Evolutionary conservation across 768 basidiomycete genomes (phyloP).

Genomic region (Suillus paluster): DNA sequence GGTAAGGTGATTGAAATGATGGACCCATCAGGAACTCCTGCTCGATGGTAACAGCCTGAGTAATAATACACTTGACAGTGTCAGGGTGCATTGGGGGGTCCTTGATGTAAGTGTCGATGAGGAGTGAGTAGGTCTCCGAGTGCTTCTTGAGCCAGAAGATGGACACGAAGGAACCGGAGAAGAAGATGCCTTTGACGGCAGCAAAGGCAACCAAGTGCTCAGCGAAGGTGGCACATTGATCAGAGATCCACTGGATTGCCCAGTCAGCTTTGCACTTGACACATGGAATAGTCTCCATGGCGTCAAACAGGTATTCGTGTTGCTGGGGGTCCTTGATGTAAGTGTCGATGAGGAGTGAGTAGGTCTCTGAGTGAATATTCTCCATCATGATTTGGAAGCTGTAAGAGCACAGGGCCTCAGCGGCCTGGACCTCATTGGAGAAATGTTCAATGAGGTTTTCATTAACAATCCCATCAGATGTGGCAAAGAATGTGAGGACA

Average conservation of each 20-base stretch:
- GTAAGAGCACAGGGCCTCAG: constrained; percentile 73
- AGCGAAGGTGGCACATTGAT: too few species aligned
- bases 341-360: constrained; percentile 93
- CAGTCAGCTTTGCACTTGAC: constrained; percentile 85
- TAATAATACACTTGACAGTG: constrained; percentile 56
- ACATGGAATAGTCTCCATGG: constrained; percentile 91
- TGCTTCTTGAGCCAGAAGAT: constrained; percentile 99
- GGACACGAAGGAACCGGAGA: constrained; percentile 90
- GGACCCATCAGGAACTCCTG: constrained; percentile 82
- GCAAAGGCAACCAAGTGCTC: too few species aligned
- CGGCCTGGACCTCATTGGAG: constrained; percentile 87
- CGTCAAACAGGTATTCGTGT: constrained; percentile 85
- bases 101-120: constrained; percentile 79
- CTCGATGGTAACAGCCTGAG: constrained; percentile 84
- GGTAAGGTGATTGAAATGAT: constrained; percentile 10
- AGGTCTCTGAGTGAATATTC: constrained; percentile 96
- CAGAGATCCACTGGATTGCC: too few species aligned
- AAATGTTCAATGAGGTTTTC: constrained; percentile 96
- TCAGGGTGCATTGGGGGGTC: constrained; percentile 56
- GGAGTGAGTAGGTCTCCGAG: constrained; percentile 90
- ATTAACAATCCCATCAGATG: constrained; percentile 95
- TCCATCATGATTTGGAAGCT: constrained; percentile 99
- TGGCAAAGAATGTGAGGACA: constrained; percentile 98
- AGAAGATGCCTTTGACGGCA: constrained; percentile 97
- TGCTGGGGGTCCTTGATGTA: constrained; percentile 84